Conservation (phyloP, 805 yeast genomes). For the Nakazawaea holstii region DNA sequence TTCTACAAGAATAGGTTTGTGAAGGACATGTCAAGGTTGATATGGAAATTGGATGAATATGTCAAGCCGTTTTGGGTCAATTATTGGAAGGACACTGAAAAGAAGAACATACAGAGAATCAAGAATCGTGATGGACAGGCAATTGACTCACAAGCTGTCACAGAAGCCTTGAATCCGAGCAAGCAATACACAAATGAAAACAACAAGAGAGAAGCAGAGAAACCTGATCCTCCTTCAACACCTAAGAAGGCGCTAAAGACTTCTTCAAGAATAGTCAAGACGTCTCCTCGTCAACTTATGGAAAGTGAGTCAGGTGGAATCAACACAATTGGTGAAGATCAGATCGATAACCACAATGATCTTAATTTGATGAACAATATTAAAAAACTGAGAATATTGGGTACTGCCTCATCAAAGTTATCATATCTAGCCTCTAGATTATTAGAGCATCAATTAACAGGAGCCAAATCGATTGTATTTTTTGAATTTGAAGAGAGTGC, state of each 20-base stretch:
- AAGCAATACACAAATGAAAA: conserved; percentile 21
- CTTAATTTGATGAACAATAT: conserved; percentile 19
- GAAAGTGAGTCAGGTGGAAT: conserved; percentile 20
- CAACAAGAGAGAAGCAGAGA: conserved; percentile 16
- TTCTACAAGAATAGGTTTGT: conserved; percentile 48
- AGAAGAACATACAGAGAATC: conserved; percentile 30
- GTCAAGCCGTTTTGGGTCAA: conserved; percentile 45
- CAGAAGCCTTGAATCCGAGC: conserved; percentile 18
- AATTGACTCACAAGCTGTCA: conserved; percentile 26
- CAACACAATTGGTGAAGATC: conserved; percentile 8
- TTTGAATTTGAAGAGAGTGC: conserved; percentile 72
- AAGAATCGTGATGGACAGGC: conserved; percentile 31
- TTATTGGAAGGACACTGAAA: conserved; percentile 43
- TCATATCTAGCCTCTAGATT: conserved; percentile 53
- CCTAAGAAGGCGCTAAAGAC: conserved; percentile 6
- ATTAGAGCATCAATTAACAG: conserved; percentile 42
- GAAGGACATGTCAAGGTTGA: conserved; percentile 23
- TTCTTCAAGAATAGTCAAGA: conserved; percentile 3
- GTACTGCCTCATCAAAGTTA: conserved; percentile 60
- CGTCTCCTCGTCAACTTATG: conserved; percentile 12
- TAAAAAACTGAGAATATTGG: conserved; percentile 38
- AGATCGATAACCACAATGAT: conserved; percentile 16
- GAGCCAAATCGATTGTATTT: conserved; percentile 55
- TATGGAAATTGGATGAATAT: conserved; percentile 25
- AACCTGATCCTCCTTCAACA: conserved; percentile 3